A percentile compares a stretch with the other conserved stretches of the same genome.
Conservation (phyloP, 805 yeast species). For the Saitoella complicata region DNA sequence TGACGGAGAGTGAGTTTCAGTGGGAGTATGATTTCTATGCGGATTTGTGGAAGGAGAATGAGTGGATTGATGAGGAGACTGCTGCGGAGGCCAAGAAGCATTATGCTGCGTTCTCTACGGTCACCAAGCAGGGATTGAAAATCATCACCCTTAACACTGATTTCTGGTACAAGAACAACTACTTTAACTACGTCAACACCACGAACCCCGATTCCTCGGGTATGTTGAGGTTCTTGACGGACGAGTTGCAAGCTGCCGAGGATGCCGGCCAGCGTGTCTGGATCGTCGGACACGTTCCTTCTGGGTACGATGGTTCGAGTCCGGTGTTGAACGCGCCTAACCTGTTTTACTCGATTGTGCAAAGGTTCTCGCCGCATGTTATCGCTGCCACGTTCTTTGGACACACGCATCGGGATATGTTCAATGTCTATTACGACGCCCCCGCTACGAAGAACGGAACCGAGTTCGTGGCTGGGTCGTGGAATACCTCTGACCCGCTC, state of each 20-base stretch:
- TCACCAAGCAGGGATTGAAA: constrained; percentile 40
- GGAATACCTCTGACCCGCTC: too few relatives aligned
- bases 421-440: too few relatives aligned
- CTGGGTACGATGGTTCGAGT: too few relatives aligned
- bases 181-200: constrained; percentile 37
- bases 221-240: constrained; percentile 40
- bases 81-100: constrained; percentile 28
- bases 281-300: too few relatives aligned
- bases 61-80: constrained; percentile 27
- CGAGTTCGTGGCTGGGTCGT: too few relatives aligned
- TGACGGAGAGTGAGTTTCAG: constrained; percentile 16
- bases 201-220: constrained; percentile 47
- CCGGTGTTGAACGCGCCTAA: too few relatives aligned
- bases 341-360: too few relatives aligned
- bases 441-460: too few relatives aligned
- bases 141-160: constrained; percentile 51
- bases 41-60: constrained; percentile 31
- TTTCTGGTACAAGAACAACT: constrained; percentile 48
- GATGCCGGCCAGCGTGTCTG: too few relatives aligned
- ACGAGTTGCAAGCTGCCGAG: constrained; percentile 27
- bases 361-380: too few relatives aligned
- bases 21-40: constrained; percentile 36
- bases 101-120: constrained; percentile 45
- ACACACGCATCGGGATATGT: too few relatives aligned
- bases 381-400: too few relatives aligned